Percentiles rank a stretch among this genome's conserved stretches.
Evolutionary conservation across 2,329 filamentous ascomycete species (phyloP).

Genomic region (Malbranchea zuffiana): DNA sequence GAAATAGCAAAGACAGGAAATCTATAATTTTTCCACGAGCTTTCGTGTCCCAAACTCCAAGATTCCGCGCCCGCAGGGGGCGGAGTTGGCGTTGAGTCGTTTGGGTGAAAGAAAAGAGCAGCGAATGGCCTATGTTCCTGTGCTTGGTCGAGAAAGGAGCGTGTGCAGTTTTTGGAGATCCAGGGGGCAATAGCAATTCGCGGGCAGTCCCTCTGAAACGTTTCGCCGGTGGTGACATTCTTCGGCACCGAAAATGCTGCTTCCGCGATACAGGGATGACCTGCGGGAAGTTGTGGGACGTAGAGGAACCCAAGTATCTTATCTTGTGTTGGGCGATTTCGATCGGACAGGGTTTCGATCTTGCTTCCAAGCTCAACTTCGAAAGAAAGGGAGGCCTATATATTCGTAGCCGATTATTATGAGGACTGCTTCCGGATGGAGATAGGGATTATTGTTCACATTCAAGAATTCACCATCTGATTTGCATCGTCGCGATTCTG

Average conservation of each 20-base stretch:
- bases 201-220: constrained; percentile 56
- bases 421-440: not conserved
- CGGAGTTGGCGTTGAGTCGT: constrained; percentile 45
- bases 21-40: constrained; percentile 61
- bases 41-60: constrained; percentile 62
- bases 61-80: constrained; percentile 51
- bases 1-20: constrained; percentile 80
- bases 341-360: constrained; percentile 59
- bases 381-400: constrained; percentile 17
- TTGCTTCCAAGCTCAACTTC: constrained; percentile 38
- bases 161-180: constrained; percentile 63
- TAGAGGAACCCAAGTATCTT: constrained; percentile 71
- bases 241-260: constrained; percentile 57
- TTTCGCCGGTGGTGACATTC: constrained; percentile 64
- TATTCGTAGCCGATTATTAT: no score
- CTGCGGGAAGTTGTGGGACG: constrained; percentile 56
- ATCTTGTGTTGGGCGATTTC: constrained; percentile 47
- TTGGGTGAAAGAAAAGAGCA: constrained; percentile 46
- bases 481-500: constrained; percentile 4
- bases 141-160: constrained; percentile 55
- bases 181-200: constrained; percentile 79
- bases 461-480: not conserved
- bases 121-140: constrained; percentile 52
- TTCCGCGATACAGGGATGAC: constrained; percentile 52
- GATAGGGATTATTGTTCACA: not conserved